A percentile compares a stretch with the other conserved stretches of the same genome.
Evolutionary conservation across 305 asterid genomes (phyloP).

Genomic region (Nicotiana rustica): DNA sequence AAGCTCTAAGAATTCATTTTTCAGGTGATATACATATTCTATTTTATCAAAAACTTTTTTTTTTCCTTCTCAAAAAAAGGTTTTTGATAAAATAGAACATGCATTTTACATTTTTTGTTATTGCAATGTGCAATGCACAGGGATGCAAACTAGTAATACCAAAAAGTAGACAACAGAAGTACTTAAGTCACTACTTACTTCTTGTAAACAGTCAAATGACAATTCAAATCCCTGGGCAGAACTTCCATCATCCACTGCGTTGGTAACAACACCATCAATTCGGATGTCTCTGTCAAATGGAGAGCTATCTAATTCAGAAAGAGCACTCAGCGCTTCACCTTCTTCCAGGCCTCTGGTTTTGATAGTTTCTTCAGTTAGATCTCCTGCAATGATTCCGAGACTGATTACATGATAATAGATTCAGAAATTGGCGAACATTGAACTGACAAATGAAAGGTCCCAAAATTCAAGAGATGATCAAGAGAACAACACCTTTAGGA

Average conservation of each 20-base stretch:
- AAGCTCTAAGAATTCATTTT: constrained; percentile 5
- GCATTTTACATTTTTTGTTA: background rate
- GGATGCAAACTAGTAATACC: constrained; percentile 13
- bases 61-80: no score
- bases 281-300: constrained; percentile 43
- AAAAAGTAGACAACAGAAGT: constrained; percentile 32
- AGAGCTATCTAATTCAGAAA: constrained; percentile 42
- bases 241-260: constrained; percentile 48
- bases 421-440: background rate
- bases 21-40: background rate
- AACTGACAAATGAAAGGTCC: constrained; percentile 27
- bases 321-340: constrained; percentile 39
- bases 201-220: constrained; percentile 36
- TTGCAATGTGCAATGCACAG: constrained; percentile 24
- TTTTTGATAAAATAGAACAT: background rate
- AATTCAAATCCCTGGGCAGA: constrained; percentile 39
- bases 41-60: no score
- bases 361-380: constrained; percentile 47
- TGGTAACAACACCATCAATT: constrained; percentile 46
- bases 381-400: constrained; percentile 40
- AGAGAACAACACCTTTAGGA: constrained; percentile 56
- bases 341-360: constrained; percentile 48
- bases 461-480: background rate
- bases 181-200: constrained; percentile 31
- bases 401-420: background rate